Evolutionary conservation across 441 rosid genomes (phyloP).

Genomic region (Pelargonium fulgidum): DNA sequence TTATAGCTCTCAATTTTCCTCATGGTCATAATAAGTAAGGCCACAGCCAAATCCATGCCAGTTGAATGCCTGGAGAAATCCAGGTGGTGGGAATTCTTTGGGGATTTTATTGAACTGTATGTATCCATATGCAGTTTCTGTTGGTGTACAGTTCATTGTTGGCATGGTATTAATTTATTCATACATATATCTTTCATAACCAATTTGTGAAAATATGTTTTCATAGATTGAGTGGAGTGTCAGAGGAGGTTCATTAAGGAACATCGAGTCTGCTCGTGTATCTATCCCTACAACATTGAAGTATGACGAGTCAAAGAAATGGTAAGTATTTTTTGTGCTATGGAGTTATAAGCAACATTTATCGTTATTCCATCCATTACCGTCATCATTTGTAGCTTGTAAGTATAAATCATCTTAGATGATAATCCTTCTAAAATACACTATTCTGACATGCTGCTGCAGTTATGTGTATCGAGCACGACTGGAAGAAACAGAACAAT

Average conservation of each 20-base stretch:
- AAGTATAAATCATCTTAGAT: slow-evolving; percentile 3
- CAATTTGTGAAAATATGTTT: slow-evolving; percentile 12
- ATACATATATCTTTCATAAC: not conserved
- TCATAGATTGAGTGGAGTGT: slow-evolving; percentile 84
- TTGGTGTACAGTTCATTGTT: not conserved
- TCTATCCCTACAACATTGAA: slow-evolving; percentile 73
- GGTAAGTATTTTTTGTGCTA: slow-evolving; percentile 40
- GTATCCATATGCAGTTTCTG: no score
- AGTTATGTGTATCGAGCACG: slow-evolving; percentile 69
- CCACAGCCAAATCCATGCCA: no score
- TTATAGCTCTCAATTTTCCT: no score
- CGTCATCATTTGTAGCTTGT: not conserved
- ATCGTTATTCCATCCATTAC: not conserved
- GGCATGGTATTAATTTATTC: not conserved
- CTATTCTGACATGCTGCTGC: slow-evolving; percentile 24
- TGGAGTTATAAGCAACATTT: not conserved
- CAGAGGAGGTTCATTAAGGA: slow-evolving; percentile 79
- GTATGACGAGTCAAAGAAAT: slow-evolving; percentile 71
- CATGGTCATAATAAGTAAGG: no score
- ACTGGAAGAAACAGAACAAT: slow-evolving; percentile 77
- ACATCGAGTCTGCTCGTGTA: slow-evolving; percentile 82
- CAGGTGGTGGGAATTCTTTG: no score
- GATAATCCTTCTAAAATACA: slow-evolving; percentile 16
- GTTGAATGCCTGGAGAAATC: no score
- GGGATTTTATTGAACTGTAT: no score